Conservation (phyloP, 306 rosid species). For the Heteromeles arbutifolia region DNA sequence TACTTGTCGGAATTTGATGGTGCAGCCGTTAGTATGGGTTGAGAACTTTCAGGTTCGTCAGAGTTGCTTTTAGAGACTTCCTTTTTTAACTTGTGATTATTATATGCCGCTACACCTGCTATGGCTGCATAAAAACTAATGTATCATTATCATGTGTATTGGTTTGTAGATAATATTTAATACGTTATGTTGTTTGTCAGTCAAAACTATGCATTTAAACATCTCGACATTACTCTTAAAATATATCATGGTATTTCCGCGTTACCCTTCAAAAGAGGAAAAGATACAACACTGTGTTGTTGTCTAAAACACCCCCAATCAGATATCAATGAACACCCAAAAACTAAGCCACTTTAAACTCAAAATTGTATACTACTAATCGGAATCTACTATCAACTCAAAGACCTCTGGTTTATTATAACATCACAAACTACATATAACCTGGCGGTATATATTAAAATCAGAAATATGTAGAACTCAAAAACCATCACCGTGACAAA, state of each 20-base stretch:
- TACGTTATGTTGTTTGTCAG: not conserved
- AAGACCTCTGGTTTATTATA: not conserved
- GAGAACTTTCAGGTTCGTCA: conserved; percentile 29
- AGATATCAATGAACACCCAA: not conserved
- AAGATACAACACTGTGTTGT: not conserved
- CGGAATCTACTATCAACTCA: not conserved
- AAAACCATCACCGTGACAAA: not conserved
- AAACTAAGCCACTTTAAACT: not conserved
- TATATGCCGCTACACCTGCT: conserved; percentile 95
- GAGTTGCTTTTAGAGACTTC: conserved; percentile 52
- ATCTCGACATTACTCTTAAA: not conserved
- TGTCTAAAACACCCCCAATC: not conserved
- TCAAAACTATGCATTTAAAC: not conserved
- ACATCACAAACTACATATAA: not conserved
- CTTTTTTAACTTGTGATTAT: conserved; percentile 71
- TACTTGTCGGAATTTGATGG: conserved; percentile 42
- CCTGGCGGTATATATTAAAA: not conserved
- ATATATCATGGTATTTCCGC: not conserved
- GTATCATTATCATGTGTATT: not conserved
- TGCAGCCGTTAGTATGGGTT: conserved; percentile 35
- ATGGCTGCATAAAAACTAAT: conserved; percentile 53
- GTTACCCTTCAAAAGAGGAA: not conserved
- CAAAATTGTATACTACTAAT: not conserved
- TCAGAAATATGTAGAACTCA: not conserved
- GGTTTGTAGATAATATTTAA: not conserved